Conservation (phyloP, 2,329 filamentous ascomycete species). For the Phaeosphaeriaceae sp. region DNA sequence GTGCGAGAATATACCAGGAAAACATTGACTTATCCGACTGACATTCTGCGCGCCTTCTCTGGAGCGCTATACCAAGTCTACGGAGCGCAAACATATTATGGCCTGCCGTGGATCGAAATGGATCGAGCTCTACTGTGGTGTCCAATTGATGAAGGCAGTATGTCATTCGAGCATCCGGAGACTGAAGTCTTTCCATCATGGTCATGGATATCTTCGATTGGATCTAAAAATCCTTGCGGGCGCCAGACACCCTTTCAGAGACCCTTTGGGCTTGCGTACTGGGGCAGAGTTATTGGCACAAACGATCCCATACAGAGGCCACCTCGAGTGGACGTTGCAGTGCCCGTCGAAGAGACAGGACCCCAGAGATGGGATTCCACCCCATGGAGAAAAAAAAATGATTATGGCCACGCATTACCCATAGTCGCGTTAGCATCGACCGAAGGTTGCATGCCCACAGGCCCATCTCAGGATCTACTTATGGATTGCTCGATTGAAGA, state of each 20-base stretch:
- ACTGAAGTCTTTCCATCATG: not conserved
- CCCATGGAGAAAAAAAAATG: too few species aligned
- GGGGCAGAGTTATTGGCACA: not conserved
- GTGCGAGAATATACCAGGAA: not conserved
- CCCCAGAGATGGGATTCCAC: too few species aligned
- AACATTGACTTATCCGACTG: constrained; percentile 1
- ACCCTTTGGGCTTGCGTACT: not conserved
- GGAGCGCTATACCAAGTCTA: not conserved
- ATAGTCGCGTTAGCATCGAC: too few species aligned
- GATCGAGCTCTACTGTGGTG: not conserved
- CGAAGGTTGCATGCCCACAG: too few species aligned
- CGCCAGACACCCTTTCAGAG: too few species aligned
- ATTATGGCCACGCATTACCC: too few species aligned
- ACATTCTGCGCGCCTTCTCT: constrained; percentile 7
- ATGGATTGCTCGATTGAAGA: too few species aligned
- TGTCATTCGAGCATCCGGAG: not conserved
- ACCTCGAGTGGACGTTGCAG: too few species aligned
- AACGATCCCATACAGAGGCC: not conserved
- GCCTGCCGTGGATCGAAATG: constrained; percentile 5
- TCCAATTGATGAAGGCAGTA: not conserved
- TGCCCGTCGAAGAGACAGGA: too few species aligned
- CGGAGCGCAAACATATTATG: not conserved
- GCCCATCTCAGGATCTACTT: too few species aligned
- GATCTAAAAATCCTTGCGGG: not conserved
- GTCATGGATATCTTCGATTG: not conserved